Evolutionary conservation across 2,329 filamentous ascomycete species (phyloP), one percentile per base, ranked within the genome.

Genomic region (Cladosporium sphaerospermum): DNA sequence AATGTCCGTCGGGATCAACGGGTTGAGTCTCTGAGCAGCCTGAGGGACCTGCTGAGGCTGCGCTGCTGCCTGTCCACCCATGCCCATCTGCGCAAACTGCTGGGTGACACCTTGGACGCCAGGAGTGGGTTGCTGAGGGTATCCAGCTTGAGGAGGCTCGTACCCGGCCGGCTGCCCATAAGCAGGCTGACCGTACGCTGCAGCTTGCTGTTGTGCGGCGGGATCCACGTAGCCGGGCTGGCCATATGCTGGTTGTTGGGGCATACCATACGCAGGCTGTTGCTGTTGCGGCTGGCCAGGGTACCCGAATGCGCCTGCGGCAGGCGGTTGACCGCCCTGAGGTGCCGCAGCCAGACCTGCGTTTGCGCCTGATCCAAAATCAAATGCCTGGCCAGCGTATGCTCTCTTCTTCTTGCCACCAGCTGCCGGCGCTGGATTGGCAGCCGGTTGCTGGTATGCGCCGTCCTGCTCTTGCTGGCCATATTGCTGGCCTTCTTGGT

Each of bases 361-460:
- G 78, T 97, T 97, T 66, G 88, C 88, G 64, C 92, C 93, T 47
- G 82, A 80, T 47, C 88, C 89, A 64, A 97, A 93, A 55, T 95
- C 92, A 71, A 95, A 99, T 43, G 92, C 92, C 71, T 95, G 88
- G 54, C 89, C 89, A 52, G 93, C 93, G 75, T 97, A 97, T 54
- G 88, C 86, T 77, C 90, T 82, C 81, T 95, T 96, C 82, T 96
- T 96, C 77, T 90, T 90, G 18, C 56, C 61, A 13, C 59, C 62
- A 28, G 57, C 59, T 32, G 59, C 56, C 11, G 58, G 47, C 32
- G 62, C 60, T 9, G 61, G 61, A 34, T 61, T 55, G 19, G 55
- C 39, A 18, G 54, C 52, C 36, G 58, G 49, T 54, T 63, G 56
- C 9, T 57, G 57, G 34, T 62, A 59, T 53, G 50, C 51, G 36